These are phyloP conservation scores for Penicillium soppii DNA, from an alignment of 495 filamentous ascomycete genomes.

Conservation along the genomic window DNA sequence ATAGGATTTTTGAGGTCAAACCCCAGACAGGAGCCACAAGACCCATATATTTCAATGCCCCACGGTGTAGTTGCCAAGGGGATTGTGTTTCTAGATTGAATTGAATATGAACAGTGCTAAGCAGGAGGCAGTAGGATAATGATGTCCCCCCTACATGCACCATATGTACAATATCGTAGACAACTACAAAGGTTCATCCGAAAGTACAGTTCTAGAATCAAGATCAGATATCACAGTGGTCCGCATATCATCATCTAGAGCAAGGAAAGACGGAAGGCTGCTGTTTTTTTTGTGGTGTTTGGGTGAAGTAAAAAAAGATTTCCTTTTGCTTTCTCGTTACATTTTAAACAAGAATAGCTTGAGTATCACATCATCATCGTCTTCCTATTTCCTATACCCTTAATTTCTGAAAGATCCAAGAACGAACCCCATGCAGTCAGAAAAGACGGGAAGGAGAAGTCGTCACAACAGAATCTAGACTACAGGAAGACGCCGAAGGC, in stretches of 20 bases:
- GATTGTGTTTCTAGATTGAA: too few relatives aligned
- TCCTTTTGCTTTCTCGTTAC: constrained; percentile 36
- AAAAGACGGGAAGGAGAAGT: constrained; percentile 15
- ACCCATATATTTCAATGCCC: constrained; percentile 4
- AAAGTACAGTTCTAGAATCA: too few relatives aligned
- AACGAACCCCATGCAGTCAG: constrained; percentile 21
- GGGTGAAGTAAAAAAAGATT: constrained; percentile 24
- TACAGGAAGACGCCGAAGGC: constrained; percentile 27
- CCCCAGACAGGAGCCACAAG: neutral
- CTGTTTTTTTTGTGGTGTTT: constrained; percentile 19
- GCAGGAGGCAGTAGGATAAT: too few relatives aligned
- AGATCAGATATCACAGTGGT: too few relatives aligned
- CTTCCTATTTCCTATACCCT: constrained; percentile 23
- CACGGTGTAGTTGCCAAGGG: neutral
- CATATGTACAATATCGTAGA: too few relatives aligned
- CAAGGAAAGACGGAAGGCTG: neutral
- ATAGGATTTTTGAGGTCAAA: neutral
- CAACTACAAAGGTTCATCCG: too few relatives aligned
- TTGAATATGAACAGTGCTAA: too few relatives aligned
- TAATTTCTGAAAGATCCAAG: constrained; percentile 21
- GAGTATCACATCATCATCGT: constrained; percentile 38
- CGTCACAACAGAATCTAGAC: constrained; percentile 16
- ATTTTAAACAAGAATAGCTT: constrained; percentile 31
- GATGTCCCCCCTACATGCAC: too few relatives aligned
- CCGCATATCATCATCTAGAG: too few relatives aligned